Conservation (phyloP, 2,329 filamentous ascomycete genomes). For the Sclerotinia glacialis region DNA sequence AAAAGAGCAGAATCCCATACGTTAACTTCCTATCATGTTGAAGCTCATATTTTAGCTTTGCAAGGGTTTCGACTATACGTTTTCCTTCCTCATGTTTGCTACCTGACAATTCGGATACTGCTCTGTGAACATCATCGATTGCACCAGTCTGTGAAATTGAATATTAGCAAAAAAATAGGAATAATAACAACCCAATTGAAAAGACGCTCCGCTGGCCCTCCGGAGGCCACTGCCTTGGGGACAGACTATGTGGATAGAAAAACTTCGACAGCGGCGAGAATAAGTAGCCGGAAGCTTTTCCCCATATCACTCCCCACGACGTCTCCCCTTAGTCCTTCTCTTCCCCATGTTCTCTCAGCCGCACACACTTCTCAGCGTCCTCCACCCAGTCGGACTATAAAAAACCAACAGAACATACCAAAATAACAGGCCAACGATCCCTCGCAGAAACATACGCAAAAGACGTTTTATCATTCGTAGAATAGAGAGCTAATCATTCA, state of each 20-base stretch:
- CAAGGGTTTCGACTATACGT: slow-evolving; percentile 74
- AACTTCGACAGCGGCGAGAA: no score
- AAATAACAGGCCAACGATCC: slow-evolving; percentile 89
- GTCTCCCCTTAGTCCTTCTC: no score
- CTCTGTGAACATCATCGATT: slow-evolving; percentile 90
- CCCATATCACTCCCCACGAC: background rate
- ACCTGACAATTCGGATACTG: slow-evolving; percentile 55
- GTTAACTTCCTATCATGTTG: slow-evolving; percentile 80
- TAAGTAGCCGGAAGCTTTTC: no score
- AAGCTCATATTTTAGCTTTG: slow-evolving; percentile 87
- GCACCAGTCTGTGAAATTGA: slow-evolving; percentile 67
- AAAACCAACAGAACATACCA: slow-evolving; percentile 51
- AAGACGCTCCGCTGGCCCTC: background rate
- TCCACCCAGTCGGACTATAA: background rate
- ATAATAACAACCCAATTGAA: background rate
- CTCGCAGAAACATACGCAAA: slow-evolving; percentile 84
- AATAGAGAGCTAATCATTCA: slow-evolving; percentile 60
- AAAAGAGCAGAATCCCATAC: slow-evolving; percentile 48
- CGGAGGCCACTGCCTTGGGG: background rate
- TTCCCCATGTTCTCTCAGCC: no score
- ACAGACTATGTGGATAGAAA: background rate
- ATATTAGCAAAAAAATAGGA: slow-evolving; percentile 20
- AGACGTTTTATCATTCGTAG: slow-evolving; percentile 77
- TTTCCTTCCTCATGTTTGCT: slow-evolving; percentile 77
- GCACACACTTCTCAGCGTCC: background rate